phyloP scores from a whole-genome alignment of 2,329 filamentous ascomycete genomes.

The Clarireedia monteithiana region DNA sequence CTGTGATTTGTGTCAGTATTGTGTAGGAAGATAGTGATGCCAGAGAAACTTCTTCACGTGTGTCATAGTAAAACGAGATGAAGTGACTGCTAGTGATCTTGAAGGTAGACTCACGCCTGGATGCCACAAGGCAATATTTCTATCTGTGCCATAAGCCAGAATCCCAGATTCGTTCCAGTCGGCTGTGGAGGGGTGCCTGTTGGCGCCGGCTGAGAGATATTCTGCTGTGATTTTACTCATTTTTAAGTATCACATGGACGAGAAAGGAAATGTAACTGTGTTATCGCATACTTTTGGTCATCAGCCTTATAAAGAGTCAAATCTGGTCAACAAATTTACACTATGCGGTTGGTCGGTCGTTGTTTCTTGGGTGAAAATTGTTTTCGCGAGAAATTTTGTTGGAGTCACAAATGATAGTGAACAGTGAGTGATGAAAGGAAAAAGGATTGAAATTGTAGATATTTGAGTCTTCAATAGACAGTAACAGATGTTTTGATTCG shows the following conservation, averaged over 20 bases:
- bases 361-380: constrained; percentile 1
- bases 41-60: neutral
- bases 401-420: neutral
- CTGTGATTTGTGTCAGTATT: constrained; percentile 11
- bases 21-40: neutral
- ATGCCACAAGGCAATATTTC: constrained; percentile 83
- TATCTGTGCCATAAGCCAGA: constrained; percentile 82
- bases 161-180: constrained; percentile 75
- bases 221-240: constrained; percentile 22
- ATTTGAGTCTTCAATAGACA: too few species aligned
- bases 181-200: constrained; percentile 80
- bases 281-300: neutral
- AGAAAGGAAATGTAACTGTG: neutral
- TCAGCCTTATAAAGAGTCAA: neutral
- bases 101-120: constrained; percentile 53
- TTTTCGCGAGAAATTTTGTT: constrained; percentile 8
- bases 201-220: constrained; percentile 63
- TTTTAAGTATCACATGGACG: constrained; percentile 1
- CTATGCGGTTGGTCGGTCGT: neutral
- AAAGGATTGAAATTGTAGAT: too few species aligned
- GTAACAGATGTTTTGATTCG: too few species aligned
- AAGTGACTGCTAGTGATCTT: neutral
- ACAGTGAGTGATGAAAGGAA: too few species aligned
- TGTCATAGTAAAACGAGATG: neutral
- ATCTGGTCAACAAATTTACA: too few species aligned